Base-by-base conservation (phyloP, 192 early-diverging fungal species). In the Coemansia sp. region DNA sequence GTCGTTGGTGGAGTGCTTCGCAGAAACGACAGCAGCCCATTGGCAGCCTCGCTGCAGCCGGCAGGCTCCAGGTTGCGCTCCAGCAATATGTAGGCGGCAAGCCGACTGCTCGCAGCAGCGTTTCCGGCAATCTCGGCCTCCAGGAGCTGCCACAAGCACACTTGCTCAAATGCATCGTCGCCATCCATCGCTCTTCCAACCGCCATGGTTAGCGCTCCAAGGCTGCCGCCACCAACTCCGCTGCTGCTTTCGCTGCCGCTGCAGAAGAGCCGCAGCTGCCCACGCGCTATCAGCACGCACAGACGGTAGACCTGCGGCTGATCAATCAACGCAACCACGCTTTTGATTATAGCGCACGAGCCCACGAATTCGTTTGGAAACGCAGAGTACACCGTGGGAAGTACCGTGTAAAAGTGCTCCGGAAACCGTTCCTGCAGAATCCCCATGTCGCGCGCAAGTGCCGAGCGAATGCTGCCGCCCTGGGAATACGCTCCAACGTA, bases 101-200 rank as follows among this genome's bases (percentile, higher is more conserved):
- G 36, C 1, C 10, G 16, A 0, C 36, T n/a, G 11, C 72, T 63
- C 0, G 68, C 62, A 2, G 18, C 26, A 7, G 58, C 5, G 12
- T 73, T 65, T 8, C 77, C 87, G 7, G 67, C 61, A 2, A 84
- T 9, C 59, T 87, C 87, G 0, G 83, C 82, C 0, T 46, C 58
- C 3, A 85, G 39, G 51, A 88, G 39, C 61, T 88, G 85, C 87
- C 87, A 88, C 41, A 88, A 36, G 41, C 84, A 86, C 55, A 87
- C 73, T 41, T 87, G 87, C 47, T 88, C 85, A 54, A 80, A 88
- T 5, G 81, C 75, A 21, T 80, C 86, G 62, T 81, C 66, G 52
- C 54, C 69, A 0, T 85, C 83, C 45, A 86, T 55, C 5, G 76
- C 79, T 5, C 47, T 48, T 0, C 71, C 70, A 2, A 84, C 51